A percentile compares a stretch with the other conserved stretches of the same genome.
phyloP scores from a whole-genome alignment of 305 asterid genomes.

The Fraxinus nigra region DNA sequence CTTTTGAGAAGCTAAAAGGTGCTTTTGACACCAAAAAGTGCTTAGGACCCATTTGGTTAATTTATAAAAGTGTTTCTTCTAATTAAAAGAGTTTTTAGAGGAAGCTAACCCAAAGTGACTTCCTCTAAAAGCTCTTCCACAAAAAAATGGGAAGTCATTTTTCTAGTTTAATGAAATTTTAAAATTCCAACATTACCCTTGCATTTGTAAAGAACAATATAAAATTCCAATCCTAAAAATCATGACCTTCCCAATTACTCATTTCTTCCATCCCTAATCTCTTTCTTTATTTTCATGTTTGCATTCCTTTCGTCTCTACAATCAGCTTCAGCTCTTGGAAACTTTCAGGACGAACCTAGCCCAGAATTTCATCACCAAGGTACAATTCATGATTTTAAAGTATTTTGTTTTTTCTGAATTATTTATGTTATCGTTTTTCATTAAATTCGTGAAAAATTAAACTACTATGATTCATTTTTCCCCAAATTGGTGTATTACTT shows the following conservation, averaged over 20 bases:
- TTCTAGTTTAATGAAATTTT: no score
- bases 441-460: neutral
- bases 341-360: constrained; percentile 28
- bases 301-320: neutral
- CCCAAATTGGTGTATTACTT: neutral
- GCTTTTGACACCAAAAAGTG: neutral
- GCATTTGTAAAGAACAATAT: neutral
- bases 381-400: neutral
- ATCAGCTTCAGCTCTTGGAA: constrained; percentile 12
- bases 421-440: neutral
- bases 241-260: neutral
- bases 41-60: neutral
- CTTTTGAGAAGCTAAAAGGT: neutral
- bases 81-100: no score
- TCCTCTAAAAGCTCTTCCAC: no score
- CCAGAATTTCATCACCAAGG: constrained; percentile 19
- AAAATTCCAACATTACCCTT: neutral
- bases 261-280: neutral
- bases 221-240: neutral
- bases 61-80: no score
- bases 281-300: neutral
- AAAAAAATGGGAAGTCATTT: no score
- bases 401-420: neutral
- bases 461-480: neutral
- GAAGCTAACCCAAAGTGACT: no score